A percentile compares a stretch with the other conserved stretches of the same genome.
Conservation (phyloP, 352 stramenopile species). For the Phytophthora pinifolia region DNA sequence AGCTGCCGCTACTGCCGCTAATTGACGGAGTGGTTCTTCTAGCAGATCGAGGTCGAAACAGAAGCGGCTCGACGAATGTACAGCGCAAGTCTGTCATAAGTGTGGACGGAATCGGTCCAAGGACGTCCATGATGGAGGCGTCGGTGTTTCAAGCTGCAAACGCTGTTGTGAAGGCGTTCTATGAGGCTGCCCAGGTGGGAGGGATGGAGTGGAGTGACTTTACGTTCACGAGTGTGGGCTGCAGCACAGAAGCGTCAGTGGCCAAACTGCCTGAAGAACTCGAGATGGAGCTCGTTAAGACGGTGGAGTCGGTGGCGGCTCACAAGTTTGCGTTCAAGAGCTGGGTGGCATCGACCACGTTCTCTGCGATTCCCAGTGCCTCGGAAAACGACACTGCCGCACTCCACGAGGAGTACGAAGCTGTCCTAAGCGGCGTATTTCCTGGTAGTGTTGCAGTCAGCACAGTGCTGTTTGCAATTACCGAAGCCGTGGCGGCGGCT, state of each 20-base stretch:
- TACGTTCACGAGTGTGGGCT: constrained; percentile 53
- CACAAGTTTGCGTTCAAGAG: constrained; percentile 66
- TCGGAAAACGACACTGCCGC: background rate
- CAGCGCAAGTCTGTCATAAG: constrained; percentile 4
- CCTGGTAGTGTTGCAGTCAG: constrained; percentile 51
- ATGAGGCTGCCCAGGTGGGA: constrained; percentile 38
- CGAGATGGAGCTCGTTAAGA: constrained; percentile 34
- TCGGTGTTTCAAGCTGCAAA: constrained; percentile 50
- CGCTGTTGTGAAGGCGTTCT: constrained; percentile 38
- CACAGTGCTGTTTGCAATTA: constrained; percentile 53
- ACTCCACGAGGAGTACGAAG: constrained; percentile 32
- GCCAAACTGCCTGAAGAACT: constrained; percentile 32
- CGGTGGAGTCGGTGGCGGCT: constrained; percentile 32
- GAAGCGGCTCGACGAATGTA: constrained; percentile 6
- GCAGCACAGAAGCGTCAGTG: constrained; percentile 21
- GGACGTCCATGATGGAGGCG: constrained; percentile 9
- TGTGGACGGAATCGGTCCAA: background rate
- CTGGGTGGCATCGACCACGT: constrained; percentile 52
- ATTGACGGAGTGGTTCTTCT: constrained; percentile 64
- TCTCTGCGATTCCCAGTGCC: constrained; percentile 36
- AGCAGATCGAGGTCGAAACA: constrained; percentile 26
- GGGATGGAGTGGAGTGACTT: constrained; percentile 81
- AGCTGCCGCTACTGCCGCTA: constrained; percentile 46
- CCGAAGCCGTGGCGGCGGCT: constrained; percentile 37
- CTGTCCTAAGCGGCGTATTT: constrained; percentile 38